Conservation (phyloP, 75 land plant genomes). For the Larix kaempferi region DNA sequence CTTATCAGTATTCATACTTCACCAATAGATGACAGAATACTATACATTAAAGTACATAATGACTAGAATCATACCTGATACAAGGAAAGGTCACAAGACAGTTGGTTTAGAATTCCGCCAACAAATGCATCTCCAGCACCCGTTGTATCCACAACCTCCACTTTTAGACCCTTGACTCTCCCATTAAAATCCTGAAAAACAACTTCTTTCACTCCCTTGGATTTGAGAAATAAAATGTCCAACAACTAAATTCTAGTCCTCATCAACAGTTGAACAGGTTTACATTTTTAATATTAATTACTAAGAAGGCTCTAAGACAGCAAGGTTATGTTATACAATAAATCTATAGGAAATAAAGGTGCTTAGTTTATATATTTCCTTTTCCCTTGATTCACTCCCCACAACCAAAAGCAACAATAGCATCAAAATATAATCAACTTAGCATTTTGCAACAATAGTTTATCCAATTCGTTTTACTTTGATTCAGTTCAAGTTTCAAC, state of each 20-base stretch:
- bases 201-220: constrained; percentile 1
- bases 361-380: too few species aligned
- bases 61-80: constrained; percentile 36
- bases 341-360: too few species aligned
- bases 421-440: background rate
- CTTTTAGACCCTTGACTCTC: constrained; percentile 60
- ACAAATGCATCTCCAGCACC: constrained; percentile 99
- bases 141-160: constrained; percentile 79
- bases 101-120: constrained; percentile 63
- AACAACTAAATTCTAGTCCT: background rate
- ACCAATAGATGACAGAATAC: too few species aligned
- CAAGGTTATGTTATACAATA: background rate
- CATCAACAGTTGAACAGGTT: background rate
- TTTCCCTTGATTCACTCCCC: background rate
- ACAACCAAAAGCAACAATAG: background rate
- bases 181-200: constrained; percentile 65
- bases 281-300: background rate
- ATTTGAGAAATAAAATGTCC: background rate
- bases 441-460: background rate
- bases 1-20: too few species aligned
- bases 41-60: too few species aligned
- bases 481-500: background rate
- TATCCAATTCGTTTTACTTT: background rate
- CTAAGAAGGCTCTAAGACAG: background rate
- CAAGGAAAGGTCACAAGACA: constrained; percentile 36